Evolutionary conservation across 352 stramenopile genomes (phyloP).

Genomic region (Paralagenidium karlingii): DNA sequence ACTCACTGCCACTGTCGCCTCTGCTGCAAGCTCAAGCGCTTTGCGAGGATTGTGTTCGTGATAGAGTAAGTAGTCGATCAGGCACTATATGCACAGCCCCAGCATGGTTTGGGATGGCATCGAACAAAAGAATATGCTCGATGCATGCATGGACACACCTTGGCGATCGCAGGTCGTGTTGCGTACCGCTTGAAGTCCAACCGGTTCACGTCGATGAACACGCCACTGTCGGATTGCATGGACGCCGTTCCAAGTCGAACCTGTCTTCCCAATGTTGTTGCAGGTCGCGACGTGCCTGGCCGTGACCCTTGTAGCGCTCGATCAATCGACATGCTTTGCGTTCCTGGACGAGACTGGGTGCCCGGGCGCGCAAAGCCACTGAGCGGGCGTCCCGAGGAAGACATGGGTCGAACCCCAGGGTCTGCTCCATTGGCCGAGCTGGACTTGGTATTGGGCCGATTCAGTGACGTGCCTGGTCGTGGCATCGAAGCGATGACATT

Average conservation of each 20-base stretch:
- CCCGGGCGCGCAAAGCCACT: slow-evolving; percentile 81
- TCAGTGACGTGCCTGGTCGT: slow-evolving; percentile 81
- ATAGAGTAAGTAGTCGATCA: slow-evolving; percentile 89
- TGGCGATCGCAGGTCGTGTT: slow-evolving; percentile 69
- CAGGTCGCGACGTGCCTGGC: slow-evolving; percentile 68
- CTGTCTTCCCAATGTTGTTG: slow-evolving; percentile 84
- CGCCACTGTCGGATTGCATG: slow-evolving; percentile 58
- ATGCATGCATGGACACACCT: too few relatives aligned
- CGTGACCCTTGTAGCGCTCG: slow-evolving; percentile 57
- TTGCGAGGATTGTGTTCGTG: slow-evolving; percentile 88
- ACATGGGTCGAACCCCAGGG: slow-evolving; percentile 76
- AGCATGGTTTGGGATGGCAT: background rate
- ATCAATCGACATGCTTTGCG: slow-evolving; percentile 63
- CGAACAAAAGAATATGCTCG: background rate
- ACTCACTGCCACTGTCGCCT: slow-evolving; percentile 77
- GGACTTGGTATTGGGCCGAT: slow-evolving; percentile 52
- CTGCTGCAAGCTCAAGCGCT: slow-evolving; percentile 83
- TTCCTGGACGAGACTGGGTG: slow-evolving; percentile 54
- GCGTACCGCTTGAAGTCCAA: slow-evolving; percentile 88
- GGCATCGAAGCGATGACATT: slow-evolving; percentile 85
- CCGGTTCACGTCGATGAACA: slow-evolving; percentile 86
- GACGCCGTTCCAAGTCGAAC: slow-evolving; percentile 86
- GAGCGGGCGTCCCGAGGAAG: slow-evolving; percentile 61
- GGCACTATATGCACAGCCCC: too few relatives aligned
- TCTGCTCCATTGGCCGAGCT: slow-evolving; percentile 19